These are phyloP conservation scores for Pseudofabraea citricarpa DNA, from an alignment of 2,329 filamentous ascomycete species.

Conservation along the genomic window DNA sequence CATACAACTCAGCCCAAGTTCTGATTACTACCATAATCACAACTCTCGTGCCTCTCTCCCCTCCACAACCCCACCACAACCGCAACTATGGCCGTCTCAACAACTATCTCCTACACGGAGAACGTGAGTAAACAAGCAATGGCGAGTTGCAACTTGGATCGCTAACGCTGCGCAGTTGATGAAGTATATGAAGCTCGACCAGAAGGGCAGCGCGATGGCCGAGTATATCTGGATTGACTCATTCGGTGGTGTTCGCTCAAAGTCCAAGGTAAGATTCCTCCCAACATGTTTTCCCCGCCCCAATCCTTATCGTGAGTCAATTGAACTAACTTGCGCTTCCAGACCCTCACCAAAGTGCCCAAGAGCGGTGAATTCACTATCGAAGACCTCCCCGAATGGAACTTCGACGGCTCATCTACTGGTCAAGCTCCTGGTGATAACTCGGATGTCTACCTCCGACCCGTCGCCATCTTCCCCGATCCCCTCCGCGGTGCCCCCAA, in stretches of 20 bases:
- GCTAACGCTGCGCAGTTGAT: slow-evolving; percentile 55
- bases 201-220: slow-evolving; percentile 84
- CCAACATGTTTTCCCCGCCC: no score
- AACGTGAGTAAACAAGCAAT: slow-evolving; percentile 30
- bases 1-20: no score
- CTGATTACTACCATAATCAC: no score
- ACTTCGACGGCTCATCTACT: slow-evolving; percentile 86
- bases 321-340: no score
- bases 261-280: slow-evolving; percentile 92
- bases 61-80: slow-evolving; percentile 4
- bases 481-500: slow-evolving; percentile 88
- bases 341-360: slow-evolving; percentile 61
- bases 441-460: slow-evolving; percentile 95
- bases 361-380: slow-evolving; percentile 35
- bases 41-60: slow-evolving; percentile 2
- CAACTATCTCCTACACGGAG: slow-evolving; percentile 30
- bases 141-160: slow-evolving; percentile 6
- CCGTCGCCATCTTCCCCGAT: slow-evolving; percentile 82
- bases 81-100: slow-evolving; percentile 25
- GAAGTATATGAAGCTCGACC: slow-evolving; percentile 88
- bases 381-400: slow-evolving; percentile 71
- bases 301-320: no score
- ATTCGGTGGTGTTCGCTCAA: slow-evolving; percentile 79
- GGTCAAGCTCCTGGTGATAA: slow-evolving; percentile 90
- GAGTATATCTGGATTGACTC: slow-evolving; percentile 97